These are phyloP conservation scores for Calonectria henricotiae DNA, from an alignment of 2,329 filamentous ascomycete species.

Conservation along the genomic window DNA sequence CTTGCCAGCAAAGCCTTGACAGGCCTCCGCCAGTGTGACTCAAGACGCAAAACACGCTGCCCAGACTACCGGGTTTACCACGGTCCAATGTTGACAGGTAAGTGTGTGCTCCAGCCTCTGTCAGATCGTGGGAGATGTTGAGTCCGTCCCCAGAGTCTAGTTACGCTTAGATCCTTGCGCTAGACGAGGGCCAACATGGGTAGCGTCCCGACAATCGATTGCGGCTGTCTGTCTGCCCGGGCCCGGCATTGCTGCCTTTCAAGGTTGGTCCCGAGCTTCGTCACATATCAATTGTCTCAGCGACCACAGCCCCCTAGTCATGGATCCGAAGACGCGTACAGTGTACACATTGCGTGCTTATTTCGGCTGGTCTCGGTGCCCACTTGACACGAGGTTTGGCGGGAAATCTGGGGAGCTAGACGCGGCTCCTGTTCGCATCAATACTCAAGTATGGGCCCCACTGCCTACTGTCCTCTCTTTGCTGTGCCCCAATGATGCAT, in stretches of 20 bases:
- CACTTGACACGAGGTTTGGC: not conserved
- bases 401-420: not conserved
- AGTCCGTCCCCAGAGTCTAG: not conserved
- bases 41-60: conserved; percentile 6
- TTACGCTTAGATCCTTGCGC: not conserved
- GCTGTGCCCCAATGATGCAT: conserved; percentile 15
- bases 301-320: not conserved
- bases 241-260: not conserved
- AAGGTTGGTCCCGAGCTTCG: conserved; percentile 22
- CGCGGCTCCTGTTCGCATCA: conserved; percentile 9
- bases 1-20: conserved; percentile 8
- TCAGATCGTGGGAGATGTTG: not conserved
- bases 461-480: not conserved
- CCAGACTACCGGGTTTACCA: conserved; percentile 13
- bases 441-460: conserved; percentile 1
- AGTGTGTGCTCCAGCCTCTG: not conserved
- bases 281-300: conserved; percentile 22
- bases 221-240: conserved; percentile 9
- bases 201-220: conserved; percentile 3
- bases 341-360: not conserved
- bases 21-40: not conserved
- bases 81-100: conserved; percentile 5
- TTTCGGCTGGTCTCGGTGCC: not conserved
- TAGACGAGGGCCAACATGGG: not conserved
- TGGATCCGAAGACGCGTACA: not conserved